Evolutionary conservation across 345 rosid species (phyloP).

Genomic region (Punica granatum): DNA sequence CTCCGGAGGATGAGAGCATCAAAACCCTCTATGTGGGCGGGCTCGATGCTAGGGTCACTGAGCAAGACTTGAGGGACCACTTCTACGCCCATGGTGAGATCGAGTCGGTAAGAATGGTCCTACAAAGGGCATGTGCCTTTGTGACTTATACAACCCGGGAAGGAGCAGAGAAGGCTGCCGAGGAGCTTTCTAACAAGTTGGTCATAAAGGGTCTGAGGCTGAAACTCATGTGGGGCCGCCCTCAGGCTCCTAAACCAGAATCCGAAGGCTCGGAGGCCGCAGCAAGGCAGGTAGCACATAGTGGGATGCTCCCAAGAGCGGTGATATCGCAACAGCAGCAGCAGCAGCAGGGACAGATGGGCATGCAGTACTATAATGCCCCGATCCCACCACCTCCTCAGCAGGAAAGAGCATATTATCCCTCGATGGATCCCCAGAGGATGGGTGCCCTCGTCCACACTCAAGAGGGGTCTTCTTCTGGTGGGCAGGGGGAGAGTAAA

Average conservation of each 20-base stretch:
- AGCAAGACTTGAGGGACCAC: slow-evolving; percentile 84
- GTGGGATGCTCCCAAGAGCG: slow-evolving; percentile 81
- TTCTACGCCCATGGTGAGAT: slow-evolving; percentile 92
- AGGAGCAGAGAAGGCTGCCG: slow-evolving; percentile 96
- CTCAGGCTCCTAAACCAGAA: slow-evolving; percentile 77
- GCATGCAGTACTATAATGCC: slow-evolving; percentile 60
- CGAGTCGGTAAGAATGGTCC: slow-evolving; percentile 76
- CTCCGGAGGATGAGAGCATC: slow-evolving; percentile 88
- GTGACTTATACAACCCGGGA: slow-evolving; percentile 91
- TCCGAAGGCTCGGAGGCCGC: slow-evolving; percentile 56
- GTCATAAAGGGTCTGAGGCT: slow-evolving; percentile 84
- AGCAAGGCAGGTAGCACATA: slow-evolving; percentile 59
- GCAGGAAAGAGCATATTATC: slow-evolving; percentile 69
- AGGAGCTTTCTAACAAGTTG: slow-evolving; percentile 77
- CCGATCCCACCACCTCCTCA: slow-evolving; percentile 47
- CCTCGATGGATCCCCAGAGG: slow-evolving; percentile 97
- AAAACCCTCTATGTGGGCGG: slow-evolving; percentile 90
- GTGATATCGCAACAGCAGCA: slow-evolving; percentile 91
- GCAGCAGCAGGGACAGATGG: slow-evolving; percentile 61
- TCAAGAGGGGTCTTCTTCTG: slow-evolving; percentile 54
- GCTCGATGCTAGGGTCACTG: slow-evolving; percentile 69
- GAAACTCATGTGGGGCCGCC: slow-evolving; percentile 95
- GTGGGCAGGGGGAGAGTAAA: slow-evolving; percentile 36
- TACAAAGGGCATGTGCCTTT: slow-evolving; percentile 86
- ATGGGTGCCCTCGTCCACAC: slow-evolving; percentile 82